Conservation (phyloP, 1,139 yeast genomes). For the Debaryomyces coudertii region DNA sequence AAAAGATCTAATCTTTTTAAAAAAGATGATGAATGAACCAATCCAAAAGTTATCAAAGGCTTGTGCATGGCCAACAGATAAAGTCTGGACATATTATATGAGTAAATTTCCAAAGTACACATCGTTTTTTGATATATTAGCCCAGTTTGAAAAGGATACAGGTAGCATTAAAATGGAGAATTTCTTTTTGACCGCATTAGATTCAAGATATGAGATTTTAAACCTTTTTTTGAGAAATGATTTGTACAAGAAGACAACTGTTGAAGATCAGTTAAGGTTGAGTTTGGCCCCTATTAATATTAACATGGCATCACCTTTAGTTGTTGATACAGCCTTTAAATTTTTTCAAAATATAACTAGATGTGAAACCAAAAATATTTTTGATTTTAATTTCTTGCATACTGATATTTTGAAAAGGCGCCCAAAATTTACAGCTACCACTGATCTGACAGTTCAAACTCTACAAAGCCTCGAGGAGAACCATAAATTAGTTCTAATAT, state of each 20-base stretch:
- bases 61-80: slow-evolving; percentile 70
- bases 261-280: slow-evolving; percentile 60
- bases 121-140: slow-evolving; percentile 46
- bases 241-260: slow-evolving; percentile 27
- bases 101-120: slow-evolving; percentile 55
- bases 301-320: slow-evolving; percentile 27
- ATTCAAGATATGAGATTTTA: slow-evolving; percentile 46
- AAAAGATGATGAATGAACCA: slow-evolving; percentile 49
- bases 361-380: slow-evolving; percentile 42
- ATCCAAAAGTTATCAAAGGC: slow-evolving; percentile 55
- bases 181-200: slow-evolving; percentile 49
- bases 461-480: slow-evolving; percentile 64
- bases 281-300: slow-evolving; percentile 61
- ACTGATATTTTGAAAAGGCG: slow-evolving; percentile 27
- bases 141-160: slow-evolving; percentile 48
- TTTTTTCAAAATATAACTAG: slow-evolving; percentile 43
- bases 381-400: slow-evolving; percentile 48
- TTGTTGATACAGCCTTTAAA: slow-evolving; percentile 30
- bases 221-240: slow-evolving; percentile 45
- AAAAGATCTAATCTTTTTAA: slow-evolving; percentile 47
- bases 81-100: slow-evolving; percentile 60
- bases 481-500: slow-evolving; percentile 70
- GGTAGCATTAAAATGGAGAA: slow-evolving; percentile 24
- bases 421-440: slow-evolving; percentile 24
- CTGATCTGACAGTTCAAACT: slow-evolving; percentile 31